A percentile compares a stretch with the other conserved stretches of the same genome.
Conservation (phyloP, 2,329 filamentous ascomycete species). For the Claviceps quebecensis region DNA sequence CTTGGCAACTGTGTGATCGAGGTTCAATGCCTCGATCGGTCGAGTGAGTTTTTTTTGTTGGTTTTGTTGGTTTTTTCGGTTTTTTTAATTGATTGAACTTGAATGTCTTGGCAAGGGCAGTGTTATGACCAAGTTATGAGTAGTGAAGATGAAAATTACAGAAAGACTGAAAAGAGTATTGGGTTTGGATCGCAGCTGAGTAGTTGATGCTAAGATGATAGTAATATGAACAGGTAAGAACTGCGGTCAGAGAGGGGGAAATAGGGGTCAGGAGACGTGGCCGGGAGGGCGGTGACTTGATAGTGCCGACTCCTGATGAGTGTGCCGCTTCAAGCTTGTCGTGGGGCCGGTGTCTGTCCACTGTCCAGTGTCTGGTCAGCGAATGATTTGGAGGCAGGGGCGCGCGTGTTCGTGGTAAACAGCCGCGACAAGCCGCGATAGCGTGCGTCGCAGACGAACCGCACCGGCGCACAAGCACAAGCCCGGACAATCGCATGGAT, state of each 20-base stretch:
- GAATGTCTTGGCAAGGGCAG: neutral
- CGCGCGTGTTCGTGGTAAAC: too few relatives aligned
- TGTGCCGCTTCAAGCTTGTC: neutral
- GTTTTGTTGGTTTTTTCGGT: too few relatives aligned
- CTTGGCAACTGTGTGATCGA: constrained; percentile 61
- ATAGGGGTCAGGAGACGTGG: neutral
- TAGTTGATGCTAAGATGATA: neutral
- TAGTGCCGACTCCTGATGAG: neutral
- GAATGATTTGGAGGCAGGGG: too few relatives aligned
- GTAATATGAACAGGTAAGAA: neutral
- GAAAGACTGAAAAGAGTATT: neutral
- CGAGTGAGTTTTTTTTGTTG: constrained; percentile 7
- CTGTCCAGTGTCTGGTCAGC: too few relatives aligned
- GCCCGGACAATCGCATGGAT: too few relatives aligned
- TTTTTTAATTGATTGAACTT: constrained; percentile 4
- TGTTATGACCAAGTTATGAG: neutral
- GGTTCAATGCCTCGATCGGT: constrained; percentile 35
- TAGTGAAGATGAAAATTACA: neutral
- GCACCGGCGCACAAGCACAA: too few relatives aligned
- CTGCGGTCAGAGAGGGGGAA: neutral
- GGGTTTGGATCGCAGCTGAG: neutral
- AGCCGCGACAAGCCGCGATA: too few relatives aligned
- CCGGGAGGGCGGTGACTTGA: constrained; percentile 1
- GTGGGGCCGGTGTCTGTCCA: neutral
- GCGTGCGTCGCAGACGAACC: too few relatives aligned